These are phyloP conservation scores for Aleurites moluccanus DNA, from an alignment of 441 rosid genomes.

Conservation along the genomic window DNA sequence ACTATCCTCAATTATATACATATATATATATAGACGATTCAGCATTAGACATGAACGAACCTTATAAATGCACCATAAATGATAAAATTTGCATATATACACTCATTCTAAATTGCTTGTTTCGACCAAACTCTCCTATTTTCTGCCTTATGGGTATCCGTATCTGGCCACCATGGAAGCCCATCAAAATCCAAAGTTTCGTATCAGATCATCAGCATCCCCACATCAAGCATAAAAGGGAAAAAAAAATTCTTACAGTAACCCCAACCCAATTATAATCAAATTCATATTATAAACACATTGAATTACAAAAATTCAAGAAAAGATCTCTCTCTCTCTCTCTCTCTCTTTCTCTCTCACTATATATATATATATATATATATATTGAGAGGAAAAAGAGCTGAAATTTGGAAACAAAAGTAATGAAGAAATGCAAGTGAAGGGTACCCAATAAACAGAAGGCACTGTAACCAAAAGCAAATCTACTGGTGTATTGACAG, in stretches of 20 bases:
- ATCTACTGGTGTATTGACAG: no score
- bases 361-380: no score
- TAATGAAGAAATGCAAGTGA: not conserved
- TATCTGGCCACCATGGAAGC: not conserved
- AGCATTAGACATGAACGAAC: no score
- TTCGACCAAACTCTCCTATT: not conserved
- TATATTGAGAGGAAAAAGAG: no score
- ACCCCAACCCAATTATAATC: not conserved
- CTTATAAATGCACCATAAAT: no score
- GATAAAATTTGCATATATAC: no score
- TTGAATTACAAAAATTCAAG: not conserved
- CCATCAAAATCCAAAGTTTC: not conserved
- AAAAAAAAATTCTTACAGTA: not conserved
- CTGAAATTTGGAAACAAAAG: not conserved
- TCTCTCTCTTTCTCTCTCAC: no score
- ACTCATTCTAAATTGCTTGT: no score
- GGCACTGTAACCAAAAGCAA: no score
- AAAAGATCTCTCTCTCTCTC: not conserved
- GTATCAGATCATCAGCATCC: slow-evolving; percentile 7
- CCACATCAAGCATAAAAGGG: not conserved
- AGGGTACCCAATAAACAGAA: not conserved
- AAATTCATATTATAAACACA: not conserved
- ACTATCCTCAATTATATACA: not conserved
- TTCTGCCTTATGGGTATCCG: not conserved
- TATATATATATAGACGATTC: not conserved